These are phyloP conservation scores for Solanum pennellii DNA, from an alignment of 257 asterid species.

Conservation along the genomic window DNA sequence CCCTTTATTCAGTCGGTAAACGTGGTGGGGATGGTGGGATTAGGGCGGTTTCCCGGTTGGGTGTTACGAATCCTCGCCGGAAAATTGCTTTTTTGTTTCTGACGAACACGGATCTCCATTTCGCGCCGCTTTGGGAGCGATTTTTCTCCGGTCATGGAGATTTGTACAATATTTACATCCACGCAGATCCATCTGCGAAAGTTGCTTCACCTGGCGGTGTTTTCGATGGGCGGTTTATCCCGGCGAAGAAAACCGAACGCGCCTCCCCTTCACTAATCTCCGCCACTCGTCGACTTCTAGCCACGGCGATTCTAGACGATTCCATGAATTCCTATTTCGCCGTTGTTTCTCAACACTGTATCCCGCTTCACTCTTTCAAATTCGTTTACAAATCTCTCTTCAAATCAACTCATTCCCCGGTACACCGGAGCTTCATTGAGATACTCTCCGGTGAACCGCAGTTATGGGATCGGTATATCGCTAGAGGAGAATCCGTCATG, in stretches of 20 bases:
- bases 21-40: not conserved
- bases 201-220: constrained; percentile 45
- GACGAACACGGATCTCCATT: constrained; percentile 55
- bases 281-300: constrained; percentile 78
- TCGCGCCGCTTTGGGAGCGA: constrained; percentile 59
- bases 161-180: constrained; percentile 46
- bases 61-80: constrained; percentile 20
- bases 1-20: constrained; percentile 19
- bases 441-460: constrained; percentile 40
- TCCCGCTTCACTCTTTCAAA: constrained; percentile 57
- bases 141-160: constrained; percentile 28
- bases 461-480: constrained; percentile 38
- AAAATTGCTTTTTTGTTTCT: constrained; percentile 69
- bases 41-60: constrained; percentile 10
- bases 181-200: constrained; percentile 43
- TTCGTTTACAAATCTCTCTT: constrained; percentile 34
- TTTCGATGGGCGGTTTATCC: constrained; percentile 38
- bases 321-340: constrained; percentile 48
- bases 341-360: constrained; percentile 52
- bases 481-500: constrained; percentile 54
- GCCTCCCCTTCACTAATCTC: constrained; percentile 57
- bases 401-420: not conserved
- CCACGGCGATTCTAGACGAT: constrained; percentile 63
- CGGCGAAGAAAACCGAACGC: constrained; percentile 39
- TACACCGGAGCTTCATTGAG: constrained; percentile 56